Base-by-base conservation (phyloP, 23 red algal species). In the Agarophyton chilense region DNA sequence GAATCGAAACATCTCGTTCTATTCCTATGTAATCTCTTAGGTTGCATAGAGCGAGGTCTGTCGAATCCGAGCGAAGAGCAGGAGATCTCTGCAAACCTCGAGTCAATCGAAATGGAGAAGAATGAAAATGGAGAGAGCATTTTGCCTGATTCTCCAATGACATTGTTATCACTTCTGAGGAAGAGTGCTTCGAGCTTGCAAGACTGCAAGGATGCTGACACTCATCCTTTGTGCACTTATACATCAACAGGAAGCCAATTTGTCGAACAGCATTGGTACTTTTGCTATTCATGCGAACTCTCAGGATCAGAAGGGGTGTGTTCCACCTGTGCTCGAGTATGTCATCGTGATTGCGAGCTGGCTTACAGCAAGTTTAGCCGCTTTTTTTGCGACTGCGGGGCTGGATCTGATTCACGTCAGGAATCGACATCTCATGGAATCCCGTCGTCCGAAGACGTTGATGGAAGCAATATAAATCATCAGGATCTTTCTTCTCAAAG, bases 321-420 rank as follows among this genome's bases (percentile, higher is more conserved):
- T 90, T 85, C 76, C 32, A 75, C 76, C 5, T 97, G 95, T 80
- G 90, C 90, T 38, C 89, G 84, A 33, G 68, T 93, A 52, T 97
- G 95, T 78, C 95, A 97, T 75, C 41, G 46, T 31, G 89, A 78
- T 35, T 88, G 84, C 47, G 88, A 97, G 44, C 68, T 97, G 35
- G 83, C 88, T 10, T 97, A 93, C 43, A 87, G 83, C 71, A 79
- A 86, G 52, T 93, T 90, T 45, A 78, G 83, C 83, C 78, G 95
- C 26, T 97, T 97, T 63, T 97, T 97, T 70, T 97, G 95, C 50
- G 95, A 97, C 40, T 97, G 95, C 61, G 89, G 95, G 31, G 82
- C 89, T 83, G 88, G 84, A 34, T 88, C 43, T 77, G 84, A 88
- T 52, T 33, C 67, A 16, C 67, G 65, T 22, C 72, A 76, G 34